A percentile compares a stretch with the other conserved stretches of the same genome.
Conservation (phyloP, 495 filamentous ascomycete species). For the Daldinia bambusicola region DNA sequence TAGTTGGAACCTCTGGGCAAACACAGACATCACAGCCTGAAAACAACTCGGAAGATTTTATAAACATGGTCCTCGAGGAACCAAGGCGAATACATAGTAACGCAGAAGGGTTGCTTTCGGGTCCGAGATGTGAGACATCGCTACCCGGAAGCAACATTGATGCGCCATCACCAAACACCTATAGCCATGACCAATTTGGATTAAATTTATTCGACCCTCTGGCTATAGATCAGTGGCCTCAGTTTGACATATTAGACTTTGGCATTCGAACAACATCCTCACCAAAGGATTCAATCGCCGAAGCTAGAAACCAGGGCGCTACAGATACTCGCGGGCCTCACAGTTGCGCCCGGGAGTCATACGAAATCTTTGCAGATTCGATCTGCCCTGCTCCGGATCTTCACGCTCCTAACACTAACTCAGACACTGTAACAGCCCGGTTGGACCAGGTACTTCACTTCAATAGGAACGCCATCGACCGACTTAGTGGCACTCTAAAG, state of each 20-base stretch:
- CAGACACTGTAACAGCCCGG: not conserved
- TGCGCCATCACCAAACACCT: not conserved
- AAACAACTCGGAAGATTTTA: not conserved
- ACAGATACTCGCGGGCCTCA: not conserved
- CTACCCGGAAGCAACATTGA: not conserved
- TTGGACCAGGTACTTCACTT: not conserved
- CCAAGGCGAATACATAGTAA: not conserved
- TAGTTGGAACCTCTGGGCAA: not conserved
- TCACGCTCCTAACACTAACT: slow-evolving; percentile 1
- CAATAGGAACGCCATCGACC: not conserved
- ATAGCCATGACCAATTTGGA: not conserved
- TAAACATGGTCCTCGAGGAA: not conserved
- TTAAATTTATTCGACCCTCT: not conserved
- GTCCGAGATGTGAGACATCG: not conserved
- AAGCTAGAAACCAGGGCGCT: not conserved
- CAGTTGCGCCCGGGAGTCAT: not conserved
- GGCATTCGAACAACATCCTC: not conserved
- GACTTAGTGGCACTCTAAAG: not conserved
- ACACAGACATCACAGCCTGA: not conserved
- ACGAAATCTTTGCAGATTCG: not conserved
- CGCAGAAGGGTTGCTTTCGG: too few species aligned
- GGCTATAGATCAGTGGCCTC: not conserved
- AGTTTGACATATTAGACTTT: not conserved
- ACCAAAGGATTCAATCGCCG: too few species aligned
- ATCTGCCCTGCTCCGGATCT: slow-evolving; percentile 6